Base-by-base conservation (phyloP, 2,329 filamentous ascomycete species). In the Lachnellula subtilissima region DNA sequence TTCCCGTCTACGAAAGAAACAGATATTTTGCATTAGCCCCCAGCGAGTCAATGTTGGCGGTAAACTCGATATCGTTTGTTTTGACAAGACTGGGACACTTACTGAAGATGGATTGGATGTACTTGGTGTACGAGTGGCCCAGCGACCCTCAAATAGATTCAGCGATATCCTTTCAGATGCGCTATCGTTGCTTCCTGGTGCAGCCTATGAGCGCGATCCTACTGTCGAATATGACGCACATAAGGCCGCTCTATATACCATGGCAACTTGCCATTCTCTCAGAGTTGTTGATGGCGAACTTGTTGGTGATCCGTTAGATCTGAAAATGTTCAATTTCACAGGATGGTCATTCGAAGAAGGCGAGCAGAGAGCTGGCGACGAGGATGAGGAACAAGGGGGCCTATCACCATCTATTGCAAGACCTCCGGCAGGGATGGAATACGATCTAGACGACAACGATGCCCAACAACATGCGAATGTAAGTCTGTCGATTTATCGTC, bases 271-370 rank as follows among this genome's bases (percentile, higher is more conserved):
- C 56, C 94, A 99, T 71, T 96, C 93, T 0, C 78, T 99, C 8
- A 84, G 92, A 48, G 83, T 87, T 11, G 87, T 99, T 15, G 92
- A 97, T 59, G 87, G 84, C 48, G 91, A 97, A 69, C 81, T 97
- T 42, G 81, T 99, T 36, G 94, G 94, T 1, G 94, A 99, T 67
- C 94, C 95, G 4, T 78, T 99, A 1, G 94, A 99, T 70, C 79
- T 97, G 55, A 97, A 97, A 70, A 99, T 99, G 94, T 99, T 99
- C 69, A 87, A 96, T 62, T 99, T 96, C 64, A 97, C 94, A 0
- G 82, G 83, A 5, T 99, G 94, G 94, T 82, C 84, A 3, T 99
- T 90, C 64, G 89, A 96, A 70, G 94, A 99, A 75, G 91, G 91
- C 2, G 85, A 85, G 47, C 86, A 92, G 63, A 80, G 80, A 52